A percentile compares a stretch with the other conserved stretches of the same genome.
Evolutionary conservation across 306 rosid genomes (phyloP).

Genomic region (Prosopis cineraria): DNA sequence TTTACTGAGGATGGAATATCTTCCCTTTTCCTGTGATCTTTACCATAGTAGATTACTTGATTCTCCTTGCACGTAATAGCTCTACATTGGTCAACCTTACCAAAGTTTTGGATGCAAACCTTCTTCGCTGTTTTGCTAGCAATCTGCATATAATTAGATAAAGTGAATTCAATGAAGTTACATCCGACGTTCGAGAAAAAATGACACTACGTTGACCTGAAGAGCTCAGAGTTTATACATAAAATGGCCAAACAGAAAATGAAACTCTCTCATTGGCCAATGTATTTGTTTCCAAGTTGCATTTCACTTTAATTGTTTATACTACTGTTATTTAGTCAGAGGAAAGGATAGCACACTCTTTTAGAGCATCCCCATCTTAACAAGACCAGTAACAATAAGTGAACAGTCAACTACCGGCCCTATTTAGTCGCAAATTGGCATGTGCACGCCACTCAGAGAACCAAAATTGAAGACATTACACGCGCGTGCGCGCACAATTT

Average conservation of each 20-base stretch:
- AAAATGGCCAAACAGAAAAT: conserved; percentile 9
- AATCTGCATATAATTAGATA: conserved; percentile 47
- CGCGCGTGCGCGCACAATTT: too few species aligned
- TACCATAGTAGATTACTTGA: conserved; percentile 76
- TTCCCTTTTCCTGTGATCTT: conserved; percentile 45
- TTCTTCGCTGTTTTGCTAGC: conserved; percentile 75
- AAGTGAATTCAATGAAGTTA: conserved; percentile 14
- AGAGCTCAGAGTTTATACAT: background rate
- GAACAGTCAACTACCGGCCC: background rate
- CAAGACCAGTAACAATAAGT: background rate
- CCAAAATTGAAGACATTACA: background rate
- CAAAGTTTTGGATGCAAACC: conserved; percentile 76
- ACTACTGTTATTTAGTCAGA: background rate
- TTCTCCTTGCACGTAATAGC: conserved; percentile 72
- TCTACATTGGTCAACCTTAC: conserved; percentile 60
- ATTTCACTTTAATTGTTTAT: conserved; percentile 23
- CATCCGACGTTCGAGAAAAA: background rate
- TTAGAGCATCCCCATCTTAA: background rate
- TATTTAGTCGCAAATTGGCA: background rate
- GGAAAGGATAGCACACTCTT: background rate
- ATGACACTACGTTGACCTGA: background rate
- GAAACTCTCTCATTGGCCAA: background rate
- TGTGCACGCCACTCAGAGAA: background rate
- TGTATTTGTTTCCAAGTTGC: background rate
- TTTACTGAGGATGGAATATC: conserved; percentile 54